These are phyloP conservation scores for Dictyostelium intermedium DNA, from an alignment of 78 protist species.

Conservation along the genomic window DNA sequence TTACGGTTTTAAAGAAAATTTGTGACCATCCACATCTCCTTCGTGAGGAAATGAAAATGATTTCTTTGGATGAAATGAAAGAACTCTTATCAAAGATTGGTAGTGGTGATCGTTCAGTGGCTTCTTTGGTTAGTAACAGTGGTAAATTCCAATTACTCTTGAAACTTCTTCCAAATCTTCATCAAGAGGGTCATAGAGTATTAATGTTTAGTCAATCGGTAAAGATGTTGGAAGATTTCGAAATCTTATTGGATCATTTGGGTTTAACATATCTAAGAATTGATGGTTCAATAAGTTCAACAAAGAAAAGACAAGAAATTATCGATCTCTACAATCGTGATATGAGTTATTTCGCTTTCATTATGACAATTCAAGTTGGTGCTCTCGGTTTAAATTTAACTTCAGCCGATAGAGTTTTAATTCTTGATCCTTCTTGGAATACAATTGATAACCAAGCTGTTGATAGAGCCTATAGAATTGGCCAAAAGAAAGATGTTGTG, in stretches of 20 bases:
- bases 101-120: neutral
- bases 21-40: slow-evolving; percentile 73
- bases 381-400: slow-evolving; percentile 91
- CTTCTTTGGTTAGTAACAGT: slow-evolving; percentile 29
- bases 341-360: slow-evolving; percentile 15
- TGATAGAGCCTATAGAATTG: slow-evolving; percentile 89
- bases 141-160: slow-evolving; percentile 65
- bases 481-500: slow-evolving; percentile 84
- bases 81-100: neutral
- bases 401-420: slow-evolving; percentile 79
- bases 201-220: slow-evolving; percentile 76
- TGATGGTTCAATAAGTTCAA: slow-evolving; percentile 72
- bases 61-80: neutral
- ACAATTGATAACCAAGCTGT: slow-evolving; percentile 86
- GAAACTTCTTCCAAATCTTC: slow-evolving; percentile 28
- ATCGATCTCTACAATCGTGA: slow-evolving; percentile 63
- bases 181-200: slow-evolving; percentile 76
- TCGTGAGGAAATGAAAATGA: slow-evolving; percentile 48
- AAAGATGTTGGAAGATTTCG: slow-evolving; percentile 72
- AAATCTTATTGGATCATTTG: slow-evolving; percentile 17
- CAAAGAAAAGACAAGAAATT: slow-evolving; percentile 69
- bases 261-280: slow-evolving; percentile 29
- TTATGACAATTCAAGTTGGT: slow-evolving; percentile 87
- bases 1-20: slow-evolving; percentile 87
- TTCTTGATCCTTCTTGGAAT: slow-evolving; percentile 88